Base-by-base conservation (phyloP, 352 stramenopile species). In the Pythium oligandrum region DNA sequence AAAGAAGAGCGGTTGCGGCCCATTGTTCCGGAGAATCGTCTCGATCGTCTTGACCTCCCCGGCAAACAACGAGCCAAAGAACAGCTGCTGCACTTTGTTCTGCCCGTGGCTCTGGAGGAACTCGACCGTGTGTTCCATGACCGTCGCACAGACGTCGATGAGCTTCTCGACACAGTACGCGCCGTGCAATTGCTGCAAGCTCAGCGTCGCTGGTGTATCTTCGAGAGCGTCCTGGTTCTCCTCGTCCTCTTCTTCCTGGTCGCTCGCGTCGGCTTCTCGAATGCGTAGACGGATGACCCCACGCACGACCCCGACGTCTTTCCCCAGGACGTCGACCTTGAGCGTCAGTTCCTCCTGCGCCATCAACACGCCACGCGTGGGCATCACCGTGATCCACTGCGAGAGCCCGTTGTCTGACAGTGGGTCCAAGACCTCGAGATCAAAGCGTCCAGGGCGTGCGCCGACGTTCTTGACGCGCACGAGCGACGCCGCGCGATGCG, bases 71-170 rank as follows among this genome's bases (percentile, higher is more conserved):
- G 78, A 78, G 1, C 84, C 82, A 58, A 95, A 93, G 50, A 77
- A 77, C 4, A 95, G 53, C 6, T 49, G 68, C 4, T 64, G 64
- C 4, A 92, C 70, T 2, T 66, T 61, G 1, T 87, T 67, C 4
- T 73, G 51, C 0, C 74, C 66, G 44, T 75, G 59, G 7, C 66
- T 61, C 4, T 79, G 64, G 5, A 96, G 57, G 4, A 97, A 48
- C 57, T 96, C 86, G 0, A 97, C 72, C 5, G 66, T 92, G 55
- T 96, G 91, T 48, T 93, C 77, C 3, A 97, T 79, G 11, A 96
- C 63, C 11, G 42, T 78, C 1, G 82, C 88, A 8, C 60, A 73
- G 3, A 97, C 66, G 42, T 97, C 90, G 5, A 98, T 51, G 6
- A 95, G 59, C 50, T 82, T 86, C 49, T 92, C 75, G 4, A 61